Conservation (phyloP, 192 early-diverging fungal species). For the Diversispora eburnea region DNA sequence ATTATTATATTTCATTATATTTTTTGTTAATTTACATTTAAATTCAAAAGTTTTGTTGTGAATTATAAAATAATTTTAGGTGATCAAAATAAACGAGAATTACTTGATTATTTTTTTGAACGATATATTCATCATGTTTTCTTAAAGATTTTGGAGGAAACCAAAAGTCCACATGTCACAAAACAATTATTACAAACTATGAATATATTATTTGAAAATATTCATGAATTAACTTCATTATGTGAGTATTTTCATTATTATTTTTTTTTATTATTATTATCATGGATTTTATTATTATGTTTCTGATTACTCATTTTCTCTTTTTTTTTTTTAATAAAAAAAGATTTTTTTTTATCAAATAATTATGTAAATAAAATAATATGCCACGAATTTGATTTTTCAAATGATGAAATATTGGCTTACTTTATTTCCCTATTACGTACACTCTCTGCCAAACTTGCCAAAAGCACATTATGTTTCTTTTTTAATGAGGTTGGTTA, state of each 20-base stretch:
- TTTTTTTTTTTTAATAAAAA: constrained; percentile 6
- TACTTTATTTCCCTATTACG: constrained; percentile 71
- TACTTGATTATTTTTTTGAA: constrained; percentile 43
- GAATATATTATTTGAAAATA: constrained; percentile 56
- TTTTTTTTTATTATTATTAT: neutral
- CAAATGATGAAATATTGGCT: constrained; percentile 64
- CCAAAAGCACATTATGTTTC: constrained; percentile 56
- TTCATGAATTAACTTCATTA: constrained; percentile 40
- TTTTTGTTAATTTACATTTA: neutral
- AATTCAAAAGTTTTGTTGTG: neutral
- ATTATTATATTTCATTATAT: constrained; percentile 10
- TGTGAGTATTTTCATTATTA: constrained; percentile 34
- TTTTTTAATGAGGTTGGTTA: constrained; percentile 54
- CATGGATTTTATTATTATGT: neutral
- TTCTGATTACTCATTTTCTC: constrained; percentile 1
- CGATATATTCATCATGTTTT: constrained; percentile 35
- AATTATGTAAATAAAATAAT: constrained; percentile 75
- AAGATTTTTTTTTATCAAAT: constrained; percentile 64
- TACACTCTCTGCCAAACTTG: constrained; percentile 64
- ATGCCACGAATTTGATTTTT: constrained; percentile 49
- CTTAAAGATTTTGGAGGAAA: constrained; percentile 35
- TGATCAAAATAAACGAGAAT: constrained; percentile 1
- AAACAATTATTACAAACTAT: constrained; percentile 48
- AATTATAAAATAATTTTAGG: neutral
- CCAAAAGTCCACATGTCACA: constrained; percentile 33